These are phyloP conservation scores for Ashbya aceris DNA, from an alignment of 1,139 yeast species.

Conservation along the genomic window DNA sequence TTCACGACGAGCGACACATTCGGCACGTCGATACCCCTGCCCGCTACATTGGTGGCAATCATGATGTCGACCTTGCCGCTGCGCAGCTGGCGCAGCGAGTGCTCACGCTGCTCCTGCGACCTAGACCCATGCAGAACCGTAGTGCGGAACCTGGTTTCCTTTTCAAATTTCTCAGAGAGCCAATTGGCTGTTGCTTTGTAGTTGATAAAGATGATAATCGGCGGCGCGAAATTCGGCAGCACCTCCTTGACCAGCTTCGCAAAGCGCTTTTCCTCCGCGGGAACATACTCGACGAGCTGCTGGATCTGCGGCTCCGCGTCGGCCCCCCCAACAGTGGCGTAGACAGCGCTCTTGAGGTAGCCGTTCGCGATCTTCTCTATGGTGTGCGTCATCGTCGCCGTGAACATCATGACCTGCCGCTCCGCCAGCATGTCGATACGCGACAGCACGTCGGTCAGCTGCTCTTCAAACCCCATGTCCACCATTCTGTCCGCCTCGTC, in stretches of 20 bases:
- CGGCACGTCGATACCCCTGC: constrained; percentile 94
- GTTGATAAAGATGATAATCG: constrained; percentile 75
- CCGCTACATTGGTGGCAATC: constrained; percentile 98
- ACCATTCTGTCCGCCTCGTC: constrained; percentile 97
- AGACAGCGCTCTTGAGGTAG: constrained; percentile 54
- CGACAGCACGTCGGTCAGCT: constrained; percentile 50
- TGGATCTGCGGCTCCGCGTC: constrained; percentile 38
- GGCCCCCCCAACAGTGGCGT: constrained; percentile 57
- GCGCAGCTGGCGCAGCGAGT: constrained; percentile 78
- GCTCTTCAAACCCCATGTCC: constrained; percentile 87
- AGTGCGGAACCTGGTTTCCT: constrained; percentile 39
- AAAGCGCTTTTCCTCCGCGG: constrained; percentile 46
- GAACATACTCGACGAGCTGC: constrained; percentile 33
- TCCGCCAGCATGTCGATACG: constrained; percentile 34
- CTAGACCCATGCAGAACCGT: constrained; percentile 80
- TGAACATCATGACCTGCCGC: constrained; percentile 74
- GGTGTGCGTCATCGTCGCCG: constrained; percentile 81
- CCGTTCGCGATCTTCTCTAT: constrained; percentile 57
- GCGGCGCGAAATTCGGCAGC: constrained; percentile 34
- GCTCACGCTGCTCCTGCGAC: constrained; percentile 79
- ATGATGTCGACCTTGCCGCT: constrained; percentile 80
- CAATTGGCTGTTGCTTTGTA: constrained; percentile 64
- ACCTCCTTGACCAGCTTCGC: constrained; percentile 13
- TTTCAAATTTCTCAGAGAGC: constrained; percentile 42
- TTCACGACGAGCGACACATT: constrained; percentile 78